phyloP scores from a whole-genome alignment of 345 rosid genomes.

The Psidium guajava region DNA sequence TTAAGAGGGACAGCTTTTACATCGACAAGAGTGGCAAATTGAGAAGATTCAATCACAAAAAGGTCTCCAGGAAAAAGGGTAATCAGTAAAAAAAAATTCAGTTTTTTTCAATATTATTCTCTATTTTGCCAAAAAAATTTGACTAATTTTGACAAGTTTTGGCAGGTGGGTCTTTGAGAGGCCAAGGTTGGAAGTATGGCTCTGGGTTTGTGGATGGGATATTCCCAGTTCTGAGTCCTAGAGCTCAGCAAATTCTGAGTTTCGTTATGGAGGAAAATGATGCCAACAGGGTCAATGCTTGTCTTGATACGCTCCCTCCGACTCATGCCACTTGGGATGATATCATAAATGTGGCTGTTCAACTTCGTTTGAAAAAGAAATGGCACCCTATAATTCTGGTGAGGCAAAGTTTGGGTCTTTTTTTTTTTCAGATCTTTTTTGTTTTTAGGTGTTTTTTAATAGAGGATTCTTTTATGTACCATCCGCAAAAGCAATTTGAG shows the following conservation, averaged over 20 bases:
- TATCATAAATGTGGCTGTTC: slow-evolving; percentile 68
- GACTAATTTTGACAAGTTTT: neutral
- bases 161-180: slow-evolving; percentile 80
- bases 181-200: slow-evolving; percentile 92
- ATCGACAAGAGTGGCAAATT: slow-evolving; percentile 62
- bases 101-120: neutral
- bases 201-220: slow-evolving; percentile 94
- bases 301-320: slow-evolving; percentile 53
- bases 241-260: slow-evolving; percentile 55
- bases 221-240: slow-evolving; percentile 77
- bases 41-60: slow-evolving; percentile 49
- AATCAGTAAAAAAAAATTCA: neutral
- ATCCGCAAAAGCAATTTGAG: neutral
- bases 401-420: slow-evolving; percentile 2
- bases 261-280: slow-evolving; percentile 45
- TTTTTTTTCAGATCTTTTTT: neutral
- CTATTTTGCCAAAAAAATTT: neutral
- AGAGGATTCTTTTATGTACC: neutral
- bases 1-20: slow-evolving; percentile 36
- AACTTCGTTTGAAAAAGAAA: slow-evolving; percentile 64
- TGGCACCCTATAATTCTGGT: slow-evolving; percentile 74
- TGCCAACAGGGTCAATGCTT: slow-evolving; percentile 26
- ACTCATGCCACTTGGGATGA: slow-evolving; percentile 83
- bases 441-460: neutral
- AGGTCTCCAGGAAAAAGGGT: slow-evolving; percentile 67